These are phyloP conservation scores for Diaporthe longicolla DNA, from an alignment of 2,329 filamentous ascomycete genomes.

Conservation along the genomic window DNA sequence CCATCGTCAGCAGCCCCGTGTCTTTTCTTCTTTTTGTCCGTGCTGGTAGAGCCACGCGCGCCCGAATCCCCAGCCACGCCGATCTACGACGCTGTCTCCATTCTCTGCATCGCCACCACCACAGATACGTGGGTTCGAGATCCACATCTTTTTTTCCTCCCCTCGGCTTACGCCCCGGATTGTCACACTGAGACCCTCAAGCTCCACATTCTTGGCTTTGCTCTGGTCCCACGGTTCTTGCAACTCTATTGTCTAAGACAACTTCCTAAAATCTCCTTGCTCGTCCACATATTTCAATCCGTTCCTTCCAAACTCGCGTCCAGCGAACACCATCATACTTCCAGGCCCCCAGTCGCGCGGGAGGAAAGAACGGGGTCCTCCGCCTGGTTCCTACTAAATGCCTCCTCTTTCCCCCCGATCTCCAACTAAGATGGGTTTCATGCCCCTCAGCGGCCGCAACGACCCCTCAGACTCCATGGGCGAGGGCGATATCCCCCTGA, in stretches of 20 bases:
- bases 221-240: conserved; percentile 9
- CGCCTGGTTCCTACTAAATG: conserved; percentile 37
- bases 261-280: conserved; percentile 6
- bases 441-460: conserved; percentile 56
- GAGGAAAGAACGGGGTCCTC: conserved; percentile 14
- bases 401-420: conserved; percentile 52
- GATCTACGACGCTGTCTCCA: not conserved
- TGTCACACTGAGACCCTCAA: conserved; percentile 16
- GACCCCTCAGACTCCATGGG: conserved; percentile 51
- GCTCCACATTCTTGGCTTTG: conserved; percentile 31
- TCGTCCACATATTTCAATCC: not conserved
- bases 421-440: conserved; percentile 59
- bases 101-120: conserved; percentile 33
- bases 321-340: not conserved
- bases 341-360: not conserved
- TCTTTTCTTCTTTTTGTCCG: conserved; percentile 9
- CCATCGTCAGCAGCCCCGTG: conserved; percentile 11
- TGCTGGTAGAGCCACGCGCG: conserved; percentile 29
- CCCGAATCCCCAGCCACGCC: conserved; percentile 12
- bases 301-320: not conserved
- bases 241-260: conserved; percentile 21
- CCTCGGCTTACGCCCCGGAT: conserved; percentile 25
- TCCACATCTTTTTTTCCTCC: conserved; percentile 22
- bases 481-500: conserved; percentile 67
- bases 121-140: conserved; percentile 32